Percentiles rank a stretch among this genome's conserved stretches.
Evolutionary conservation across 73 alveolate genomes (phyloP).

Genomic region (Urostyla sp.): DNA sequence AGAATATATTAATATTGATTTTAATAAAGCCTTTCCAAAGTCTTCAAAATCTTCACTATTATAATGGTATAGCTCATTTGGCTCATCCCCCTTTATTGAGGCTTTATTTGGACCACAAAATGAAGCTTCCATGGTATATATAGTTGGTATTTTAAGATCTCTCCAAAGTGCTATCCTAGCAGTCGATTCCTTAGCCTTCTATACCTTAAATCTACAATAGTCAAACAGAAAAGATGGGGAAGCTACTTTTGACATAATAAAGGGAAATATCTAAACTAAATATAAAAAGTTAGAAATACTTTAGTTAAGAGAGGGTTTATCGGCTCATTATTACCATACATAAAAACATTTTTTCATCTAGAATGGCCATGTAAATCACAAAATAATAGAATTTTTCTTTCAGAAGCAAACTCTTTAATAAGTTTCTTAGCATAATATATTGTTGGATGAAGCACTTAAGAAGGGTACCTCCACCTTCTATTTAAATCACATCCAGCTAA

Average conservation of each 20-base stretch:
- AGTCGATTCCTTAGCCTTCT: conserved; percentile 82
- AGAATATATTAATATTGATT: conserved; percentile 30
- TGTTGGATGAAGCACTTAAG: conserved; percentile 76
- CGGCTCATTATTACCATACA: conserved; percentile 66
- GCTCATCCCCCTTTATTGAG: neutral
- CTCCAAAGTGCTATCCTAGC: conserved; percentile 92
- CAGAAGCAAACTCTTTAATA: conserved; percentile 44
- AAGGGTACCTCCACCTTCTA: conserved; percentile 80
- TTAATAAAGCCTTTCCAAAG: conserved; percentile 51
- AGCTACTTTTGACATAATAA: conserved; percentile 51
- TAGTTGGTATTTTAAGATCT: conserved; percentile 84
- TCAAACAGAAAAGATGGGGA: conserved; percentile 79
- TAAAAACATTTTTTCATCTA: conserved; percentile 62
- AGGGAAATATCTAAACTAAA: conserved; percentile 57
- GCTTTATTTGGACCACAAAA: conserved; percentile 78
- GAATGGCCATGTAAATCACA: conserved; percentile 79
- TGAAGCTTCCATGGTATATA: conserved; percentile 91
- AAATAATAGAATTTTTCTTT: conserved; percentile 50
- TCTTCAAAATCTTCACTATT: conserved; percentile 46
- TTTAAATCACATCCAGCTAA: conserved; percentile 84
- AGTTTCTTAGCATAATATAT: conserved; percentile 41
- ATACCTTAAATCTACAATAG: conserved; percentile 85
- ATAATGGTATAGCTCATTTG: conserved; percentile 46
- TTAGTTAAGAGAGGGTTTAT: too few relatives aligned
- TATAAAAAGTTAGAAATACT: conserved; percentile 7